Base-by-base conservation (phyloP, 2,329 filamentous ascomycete species). In the Colletotrichum sp. region DNA sequence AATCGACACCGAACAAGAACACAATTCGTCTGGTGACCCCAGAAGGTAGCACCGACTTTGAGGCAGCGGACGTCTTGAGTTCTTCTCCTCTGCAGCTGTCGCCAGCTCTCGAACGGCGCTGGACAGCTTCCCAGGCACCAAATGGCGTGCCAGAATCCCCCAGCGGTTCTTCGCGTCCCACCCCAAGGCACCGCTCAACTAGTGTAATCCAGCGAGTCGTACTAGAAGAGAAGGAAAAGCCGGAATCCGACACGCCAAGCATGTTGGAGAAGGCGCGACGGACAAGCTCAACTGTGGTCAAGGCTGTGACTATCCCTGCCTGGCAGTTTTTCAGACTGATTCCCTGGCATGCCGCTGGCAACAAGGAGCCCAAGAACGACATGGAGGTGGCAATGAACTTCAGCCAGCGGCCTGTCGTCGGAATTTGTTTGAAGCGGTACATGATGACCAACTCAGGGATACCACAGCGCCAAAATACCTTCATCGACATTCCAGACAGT, bases 251-350 rank as follows among this genome's bases (percentile, higher is more conserved):
- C 30, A 82, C 85, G 16, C 81, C 83, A 18, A 86, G 82, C 16
- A 81, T 89, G 34, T 82, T 88, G 55, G 85, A 87, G 77, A 87
- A 83, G 83, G 85, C 79, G 84, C 87, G 80, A 83, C 82, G 79
- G 82, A 89, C 82, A 84, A 87, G 79, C 12, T 90, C 89, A 15
- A 88, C 86, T 3, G 87, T 89, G 72, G 88, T 86, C 79, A 98
- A 96, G 81, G 96, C 98, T 80, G 94, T 99, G 16, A 93, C 96
- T 75, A 98, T 99, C 88, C 96, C 96, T 49, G 97, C 97, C 3
- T 99, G 96, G 96, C 96, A 98, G 81, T 98, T 99, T 82, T 99
- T 98, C 86, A 95, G 95, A 81, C 88, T 99, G 30, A 95, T 98
- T 80, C 96, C 96, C 32, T 98, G 96, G 96, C 96, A 98, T 82